A percentile compares a stretch with the other conserved stretches of the same genome.
phyloP scores from a whole-genome alignment of 768 basidiomycete genomes.

The Auriscalpium vulgare region DNA sequence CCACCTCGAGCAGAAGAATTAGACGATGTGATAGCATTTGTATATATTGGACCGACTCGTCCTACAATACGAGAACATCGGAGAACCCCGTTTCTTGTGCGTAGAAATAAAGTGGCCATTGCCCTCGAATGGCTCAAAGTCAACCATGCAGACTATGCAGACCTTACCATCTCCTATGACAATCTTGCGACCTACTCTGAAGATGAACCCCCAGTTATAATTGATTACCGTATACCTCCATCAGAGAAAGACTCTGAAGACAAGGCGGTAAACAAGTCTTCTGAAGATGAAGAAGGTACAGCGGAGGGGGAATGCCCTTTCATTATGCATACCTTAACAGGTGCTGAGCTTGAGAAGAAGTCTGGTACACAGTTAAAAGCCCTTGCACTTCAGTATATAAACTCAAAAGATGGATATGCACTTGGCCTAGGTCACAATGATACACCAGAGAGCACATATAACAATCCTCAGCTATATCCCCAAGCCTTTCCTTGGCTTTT shows the following conservation, averaged over 20 bases:
- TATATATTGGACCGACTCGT: constrained; percentile 23
- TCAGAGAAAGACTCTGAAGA: not conserved
- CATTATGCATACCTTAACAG: constrained; percentile 5
- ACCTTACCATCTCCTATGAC: constrained; percentile 5
- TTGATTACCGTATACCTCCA: not conserved
- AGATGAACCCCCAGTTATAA: constrained; percentile 1
- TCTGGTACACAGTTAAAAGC: not conserved
- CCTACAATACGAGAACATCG: constrained; percentile 23
- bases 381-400: constrained; percentile 5
- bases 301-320: constrained; percentile 1
- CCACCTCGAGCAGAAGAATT: constrained; percentile 12
- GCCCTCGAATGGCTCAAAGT: constrained; percentile 17
- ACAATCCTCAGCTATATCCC: constrained; percentile 12
- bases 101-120: constrained; percentile 11
- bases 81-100: constrained; percentile 16
- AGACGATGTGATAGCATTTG: constrained; percentile 19
- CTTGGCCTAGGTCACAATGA: not conserved
- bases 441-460: constrained; percentile 6
- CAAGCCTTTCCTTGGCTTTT: constrained; percentile 14
- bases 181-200: constrained; percentile 6
- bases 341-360: not conserved
- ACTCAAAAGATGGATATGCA: not conserved
- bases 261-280: too few species aligned
- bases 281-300: not conserved
- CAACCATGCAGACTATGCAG: constrained; percentile 12